Conservation (phyloP, 2,329 filamentous ascomycete genomes). For the Helotiales sp. region DNA sequence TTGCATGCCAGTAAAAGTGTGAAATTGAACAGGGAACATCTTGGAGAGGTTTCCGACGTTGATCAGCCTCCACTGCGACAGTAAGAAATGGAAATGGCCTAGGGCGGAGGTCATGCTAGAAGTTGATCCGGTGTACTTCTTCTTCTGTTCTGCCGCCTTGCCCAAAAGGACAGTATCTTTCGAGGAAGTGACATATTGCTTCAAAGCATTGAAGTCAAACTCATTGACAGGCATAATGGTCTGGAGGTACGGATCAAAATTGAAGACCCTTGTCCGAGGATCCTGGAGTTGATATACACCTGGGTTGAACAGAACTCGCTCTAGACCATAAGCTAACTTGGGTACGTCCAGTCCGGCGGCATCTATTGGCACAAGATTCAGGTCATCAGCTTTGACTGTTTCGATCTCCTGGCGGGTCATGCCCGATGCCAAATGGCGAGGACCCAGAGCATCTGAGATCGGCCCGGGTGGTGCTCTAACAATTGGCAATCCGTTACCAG, state of each 20-base stretch:
- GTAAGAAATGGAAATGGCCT: slow-evolving; percentile 87
- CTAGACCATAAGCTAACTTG: slow-evolving; percentile 34
- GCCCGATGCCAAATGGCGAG: neutral
- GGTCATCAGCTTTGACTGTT: slow-evolving; percentile 26
- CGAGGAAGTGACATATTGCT: slow-evolving; percentile 88
- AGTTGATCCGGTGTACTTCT: slow-evolving; percentile 90
- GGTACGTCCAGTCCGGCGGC: slow-evolving; percentile 32
- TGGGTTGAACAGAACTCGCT: slow-evolving; percentile 83
- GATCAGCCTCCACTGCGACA: slow-evolving; percentile 79
- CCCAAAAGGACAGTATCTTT: slow-evolving; percentile 71
- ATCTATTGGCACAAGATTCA: slow-evolving; percentile 31
- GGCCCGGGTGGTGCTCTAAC: neutral
- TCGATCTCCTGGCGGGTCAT: slow-evolving; percentile 25
- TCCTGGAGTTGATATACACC: slow-evolving; percentile 93
- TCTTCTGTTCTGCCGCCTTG: slow-evolving; percentile 64
- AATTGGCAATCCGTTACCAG: neutral
- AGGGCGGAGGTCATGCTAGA: slow-evolving; percentile 92
- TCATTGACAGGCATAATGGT: slow-evolving; percentile 90
- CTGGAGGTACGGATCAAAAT: slow-evolving; percentile 93
- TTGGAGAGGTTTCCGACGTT: slow-evolving; percentile 67
- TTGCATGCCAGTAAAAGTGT: slow-evolving; percentile 70
- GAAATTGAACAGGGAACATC: slow-evolving; percentile 60
- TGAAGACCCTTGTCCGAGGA: slow-evolving; percentile 82
- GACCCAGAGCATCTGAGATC: neutral
- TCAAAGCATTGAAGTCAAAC: slow-evolving; percentile 87